phyloP scores from a whole-genome alignment of 2,329 filamentous ascomycete genomes.

The Fusarium foetens region DNA sequence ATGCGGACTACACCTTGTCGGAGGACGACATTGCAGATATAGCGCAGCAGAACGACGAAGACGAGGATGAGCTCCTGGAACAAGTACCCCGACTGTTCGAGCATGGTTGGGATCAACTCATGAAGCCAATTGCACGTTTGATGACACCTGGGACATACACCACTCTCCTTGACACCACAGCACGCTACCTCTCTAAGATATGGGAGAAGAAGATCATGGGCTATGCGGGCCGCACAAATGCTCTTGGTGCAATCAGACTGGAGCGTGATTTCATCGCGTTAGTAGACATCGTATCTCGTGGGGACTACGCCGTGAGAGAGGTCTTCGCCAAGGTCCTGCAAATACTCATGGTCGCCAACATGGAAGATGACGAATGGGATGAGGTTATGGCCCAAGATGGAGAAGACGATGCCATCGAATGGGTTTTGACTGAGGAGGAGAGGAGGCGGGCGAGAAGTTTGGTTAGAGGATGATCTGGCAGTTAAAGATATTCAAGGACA shows the following conservation, averaged over 20 bases:
- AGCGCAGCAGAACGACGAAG: conserved; percentile 63
- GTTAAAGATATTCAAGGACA: conserved; percentile 13
- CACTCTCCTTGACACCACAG: conserved; percentile 77
- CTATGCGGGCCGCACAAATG: conserved; percentile 81
- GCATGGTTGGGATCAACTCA: conserved; percentile 84
- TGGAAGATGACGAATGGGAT: conserved; percentile 97
- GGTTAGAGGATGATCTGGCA: conserved; percentile 54
- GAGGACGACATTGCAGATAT: conserved; percentile 69
- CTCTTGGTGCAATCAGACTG: conserved; percentile 82
- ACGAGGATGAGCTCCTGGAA: conserved; percentile 67
- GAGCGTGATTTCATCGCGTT: conserved; percentile 86
- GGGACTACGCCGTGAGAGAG: conserved; percentile 82
- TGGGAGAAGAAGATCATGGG: conserved; percentile 90
- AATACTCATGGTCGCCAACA: conserved; percentile 86
- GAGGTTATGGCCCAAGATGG: conserved; percentile 67
- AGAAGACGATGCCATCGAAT: conserved; percentile 72
- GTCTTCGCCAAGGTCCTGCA: conserved; percentile 80
- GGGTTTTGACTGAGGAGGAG: conserved; percentile 79
- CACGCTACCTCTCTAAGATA: conserved; percentile 77
- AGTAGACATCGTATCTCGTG: conserved; percentile 72
- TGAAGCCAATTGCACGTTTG: conserved; percentile 84
- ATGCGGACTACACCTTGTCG: conserved; percentile 83
- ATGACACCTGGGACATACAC: conserved; percentile 82
- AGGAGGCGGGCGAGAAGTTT: conserved; percentile 76
- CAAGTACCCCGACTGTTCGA: conserved; percentile 83